Base-by-base conservation (phyloP, 2,329 filamentous ascomycete genomes). In the Colletotrichum viniferum region DNA sequence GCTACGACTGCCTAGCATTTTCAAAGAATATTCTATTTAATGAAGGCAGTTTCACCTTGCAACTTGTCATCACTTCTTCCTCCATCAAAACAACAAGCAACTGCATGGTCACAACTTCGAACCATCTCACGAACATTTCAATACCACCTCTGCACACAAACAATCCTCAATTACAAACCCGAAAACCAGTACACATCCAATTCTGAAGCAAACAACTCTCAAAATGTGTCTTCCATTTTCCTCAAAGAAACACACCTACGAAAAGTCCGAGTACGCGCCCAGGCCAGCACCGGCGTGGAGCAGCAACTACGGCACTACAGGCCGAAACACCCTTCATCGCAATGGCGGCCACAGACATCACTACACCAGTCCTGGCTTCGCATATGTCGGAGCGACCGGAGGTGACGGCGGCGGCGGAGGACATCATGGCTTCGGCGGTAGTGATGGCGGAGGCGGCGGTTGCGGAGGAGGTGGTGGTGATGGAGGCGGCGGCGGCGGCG, bases 161-260 rank as follows among this genome's bases (percentile, higher is more conserved):
- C 43, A 21, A 48, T 32, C 26, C 56, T 3, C 26, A n/a, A 32
- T 28, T 1, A 32, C 13, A 24, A 43, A 9, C n/a, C 43, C 9
- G n/a, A 38, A 66, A 2, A 9, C 1, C 7, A 6, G 3, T n/a
- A 16, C 14, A 4, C 26, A 16, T 18, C 1, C 18, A 43, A 3
- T 6, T 43, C 38, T 10, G 0, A 43, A 3, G 7, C 0, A n/a
- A 2, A 5, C 14, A 64, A 4, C 21, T 0, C 13, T 13, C n/a
- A 67, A 26, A 3, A 72, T 74, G 69, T 67, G 73, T 55, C 14
- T 72, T 8, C 69, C 73, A 16, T 72, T 72, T 2, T 36, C 52
- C 14, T 58, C 55, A 6, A 74, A 74, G 12, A 66, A 58, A 12
- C 63, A 63, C 24, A 58, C 61, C 0, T 38, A 61, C 18, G 12